Conservation (phyloP, 129 eudicot species). For the Flaveria linearis region DNA sequence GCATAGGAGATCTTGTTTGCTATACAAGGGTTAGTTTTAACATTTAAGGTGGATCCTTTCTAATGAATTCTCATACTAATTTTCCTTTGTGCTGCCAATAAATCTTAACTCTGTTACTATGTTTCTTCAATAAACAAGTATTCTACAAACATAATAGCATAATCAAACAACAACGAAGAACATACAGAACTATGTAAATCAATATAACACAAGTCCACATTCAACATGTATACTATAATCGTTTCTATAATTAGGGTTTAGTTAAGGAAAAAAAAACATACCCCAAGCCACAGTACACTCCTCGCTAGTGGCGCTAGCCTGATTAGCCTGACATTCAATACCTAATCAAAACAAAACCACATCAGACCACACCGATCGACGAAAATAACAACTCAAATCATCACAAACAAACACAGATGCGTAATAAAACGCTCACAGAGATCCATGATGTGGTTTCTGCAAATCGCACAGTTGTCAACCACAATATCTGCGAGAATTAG, state of each 20-base stretch:
- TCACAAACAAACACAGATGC: neutral
- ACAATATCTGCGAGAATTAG: constrained; percentile 37
- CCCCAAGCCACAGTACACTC: constrained; percentile 98
- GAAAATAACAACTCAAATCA: neutral
- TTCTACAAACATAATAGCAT: neutral
- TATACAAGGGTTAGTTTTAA: no score
- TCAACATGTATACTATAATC: neutral
- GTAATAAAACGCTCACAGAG: constrained; percentile 28
- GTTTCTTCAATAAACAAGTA: neutral
- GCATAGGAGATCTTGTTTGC: neutral
- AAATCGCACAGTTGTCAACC: constrained; percentile 42
- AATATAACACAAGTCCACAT: constrained; percentile 4
- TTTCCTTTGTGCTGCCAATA: no score
- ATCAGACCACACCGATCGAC: constrained; percentile 3
- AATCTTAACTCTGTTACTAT: no score
- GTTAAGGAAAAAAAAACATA: constrained; percentile 28
- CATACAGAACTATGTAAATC: neutral
- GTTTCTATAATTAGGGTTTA: neutral
- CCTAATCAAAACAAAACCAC: constrained; percentile 35
- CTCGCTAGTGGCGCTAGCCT: constrained; percentile 96
- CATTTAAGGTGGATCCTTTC: no score
- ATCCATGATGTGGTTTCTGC: constrained; percentile 49
- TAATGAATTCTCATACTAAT: no score
- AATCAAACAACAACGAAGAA: neutral
- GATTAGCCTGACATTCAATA: constrained; percentile 88